Base-by-base conservation (phyloP, 176 grass and related monocot species). In the Coix lacrymajobi region DNA sequence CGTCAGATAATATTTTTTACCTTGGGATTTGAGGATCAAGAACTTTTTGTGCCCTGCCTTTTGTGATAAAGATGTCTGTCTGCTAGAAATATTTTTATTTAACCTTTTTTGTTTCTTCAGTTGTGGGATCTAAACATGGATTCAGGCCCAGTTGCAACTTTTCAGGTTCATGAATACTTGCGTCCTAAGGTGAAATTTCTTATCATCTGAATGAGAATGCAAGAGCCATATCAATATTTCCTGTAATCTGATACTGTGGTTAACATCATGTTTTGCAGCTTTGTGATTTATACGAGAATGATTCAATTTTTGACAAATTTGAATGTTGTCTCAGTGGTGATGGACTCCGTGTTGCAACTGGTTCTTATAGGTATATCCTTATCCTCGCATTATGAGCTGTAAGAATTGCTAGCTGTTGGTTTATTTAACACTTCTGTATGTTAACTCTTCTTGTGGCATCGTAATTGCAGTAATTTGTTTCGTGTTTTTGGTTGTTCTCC, bases 51-150 rank as follows among this genome's bases (percentile, higher is more conserved):
- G 26, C 60, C 52, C 54, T 7, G 30, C 60, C 69, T 73, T 45
- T 40, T 24, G 63, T 49, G 29, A 62, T 75, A 41, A 37, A 77
- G 30, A 67, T 57, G n/a, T 26, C 26, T 81, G 30, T 24, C 44
- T 73, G 15, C 58, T 84, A 66, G 34, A 58, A 67, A 69, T 68
- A 33, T 26, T 75, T 60, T 39, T 7, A 56, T 48, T 60, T 51
- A 52, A 19, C 37, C 46, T 8, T 19, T 74, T 62, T 74, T 58
- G 20, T 79, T 79, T 75, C 69, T 80, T 57, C 88, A 96, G 94
- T 82, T 96, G 81, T 96, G 94, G 94, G 94, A 96, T 89, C 72
- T 96, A 87, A 93, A 91, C 78, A 96, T 96, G 94, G 91, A 96
- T 93, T 96, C 91, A 26, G 86, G 91, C 20, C 94, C 94, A 79